Evolutionary conservation across 1,284 basidiomycete genomes (phyloP).

Genomic region (Malassezia globosa): DNA sequence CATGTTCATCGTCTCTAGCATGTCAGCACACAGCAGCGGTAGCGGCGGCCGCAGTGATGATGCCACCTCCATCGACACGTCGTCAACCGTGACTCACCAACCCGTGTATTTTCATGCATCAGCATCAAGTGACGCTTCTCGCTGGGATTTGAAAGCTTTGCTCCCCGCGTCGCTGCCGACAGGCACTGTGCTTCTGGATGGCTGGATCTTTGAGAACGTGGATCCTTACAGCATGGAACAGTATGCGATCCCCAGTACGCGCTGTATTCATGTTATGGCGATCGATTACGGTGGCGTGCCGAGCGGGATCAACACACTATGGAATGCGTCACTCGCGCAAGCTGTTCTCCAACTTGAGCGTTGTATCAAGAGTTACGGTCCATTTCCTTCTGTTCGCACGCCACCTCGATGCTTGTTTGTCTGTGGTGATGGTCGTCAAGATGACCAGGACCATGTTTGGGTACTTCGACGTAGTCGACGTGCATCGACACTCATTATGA

Average conservation of each 20-base stretch:
- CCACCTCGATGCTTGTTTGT: conserved; percentile 35
- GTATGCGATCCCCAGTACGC: conserved; percentile 84
- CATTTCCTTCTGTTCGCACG: conserved; percentile 36
- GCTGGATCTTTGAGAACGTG: conserved; percentile 91
- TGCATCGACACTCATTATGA: not conserved
- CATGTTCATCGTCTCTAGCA: conserved; percentile 67
- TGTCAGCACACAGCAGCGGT: conserved; percentile 59
- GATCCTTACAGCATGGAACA: conserved; percentile 93
- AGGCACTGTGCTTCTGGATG: conserved; percentile 76
- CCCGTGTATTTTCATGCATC: conserved; percentile 48
- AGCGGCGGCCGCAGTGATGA: not conserved
- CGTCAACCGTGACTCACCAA: conserved; percentile 24
- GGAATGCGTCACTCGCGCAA: conserved; percentile 56
- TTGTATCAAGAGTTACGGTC: conserved; percentile 36
- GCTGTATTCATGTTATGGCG: conserved; percentile 75
- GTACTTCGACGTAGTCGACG: conserved; percentile 5
- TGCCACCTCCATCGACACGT: not conserved
- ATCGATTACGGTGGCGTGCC: conserved; percentile 85
- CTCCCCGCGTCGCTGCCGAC: conserved; percentile 54
- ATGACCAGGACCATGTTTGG: conserved; percentile 17
- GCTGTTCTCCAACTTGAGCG: conserved; percentile 44
- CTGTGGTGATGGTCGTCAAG: conserved; percentile 36
- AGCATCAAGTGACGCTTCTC: conserved; percentile 58
- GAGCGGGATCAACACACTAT: conserved; percentile 71
- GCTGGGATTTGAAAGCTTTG: conserved; percentile 56